Base-by-base conservation (phyloP, 1,139 yeast genomes). In the Candida sojae region DNA sequence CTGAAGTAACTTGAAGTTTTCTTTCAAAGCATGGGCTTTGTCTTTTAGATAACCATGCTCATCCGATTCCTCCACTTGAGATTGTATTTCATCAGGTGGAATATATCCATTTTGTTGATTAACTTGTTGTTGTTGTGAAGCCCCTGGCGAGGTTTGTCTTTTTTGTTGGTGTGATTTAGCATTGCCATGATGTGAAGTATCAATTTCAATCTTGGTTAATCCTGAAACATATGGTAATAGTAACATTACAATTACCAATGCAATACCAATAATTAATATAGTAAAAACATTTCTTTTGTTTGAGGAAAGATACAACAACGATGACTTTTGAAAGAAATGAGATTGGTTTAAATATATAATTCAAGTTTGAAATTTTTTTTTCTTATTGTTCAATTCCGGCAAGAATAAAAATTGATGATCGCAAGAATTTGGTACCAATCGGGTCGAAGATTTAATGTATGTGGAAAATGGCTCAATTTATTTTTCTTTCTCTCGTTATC, bases 171-270 rank as follows among this genome's bases (percentile, higher is more conserved):
- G 43, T 40, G 30, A 45, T 50, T 34, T 49, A 47, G 48, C 12
- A 43, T 50, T 34, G 31, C 46, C 23, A 47, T 44, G 47, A 52
- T 28, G 53, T 29, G 50, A 55, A 21, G 59, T 56, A 30, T 62
- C 64, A 39, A 63, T 59, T 44, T 67, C 59, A 23, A 69, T 55
- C 8, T 60, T 63, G 9, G 77, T 71, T 48, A 75, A 59, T 2
- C 77, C 76, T n/a, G 72, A 66, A 12, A 64, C 59, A 52, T 67
- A 68, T 2, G 80, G 80, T 43, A 75, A 66, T 42, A 61, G 59
- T 25, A 75, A 44, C 35, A 73, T 59, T 12, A 64, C 50, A 0
- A 60, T 71, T 29, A 70, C 70, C 40, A 74, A 51, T 11, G 67
- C 55, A 2, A 70, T 50, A 28, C 70, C 64, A 45, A 64, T 46